phyloP scores from a whole-genome alignment of 2,329 filamentous ascomycete genomes.

The Rugonectria rugulosa region DNA sequence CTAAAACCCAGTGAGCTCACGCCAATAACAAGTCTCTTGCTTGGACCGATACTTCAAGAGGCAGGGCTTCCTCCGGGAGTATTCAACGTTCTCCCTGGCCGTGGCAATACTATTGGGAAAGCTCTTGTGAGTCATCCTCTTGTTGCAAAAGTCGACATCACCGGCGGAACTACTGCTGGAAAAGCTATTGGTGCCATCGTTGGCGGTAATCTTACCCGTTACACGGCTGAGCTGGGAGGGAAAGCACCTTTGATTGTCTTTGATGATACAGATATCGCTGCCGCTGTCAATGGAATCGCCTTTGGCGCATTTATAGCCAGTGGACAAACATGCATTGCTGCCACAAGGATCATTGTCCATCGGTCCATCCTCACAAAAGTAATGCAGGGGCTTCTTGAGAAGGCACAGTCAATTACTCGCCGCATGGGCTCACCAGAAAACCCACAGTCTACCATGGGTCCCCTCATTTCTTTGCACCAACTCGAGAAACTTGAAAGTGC shows the following conservation, averaged over 20 bases:
- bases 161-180: slow-evolving; percentile 76
- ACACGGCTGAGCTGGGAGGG: slow-evolving; percentile 75
- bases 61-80: slow-evolving; percentile 77
- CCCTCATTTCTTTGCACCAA: slow-evolving; percentile 67
- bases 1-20: slow-evolving; percentile 70
- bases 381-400: slow-evolving; percentile 67
- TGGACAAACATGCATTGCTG: slow-evolving; percentile 70
- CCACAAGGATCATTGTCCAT: slow-evolving; percentile 78
- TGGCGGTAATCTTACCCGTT: slow-evolving; percentile 71
- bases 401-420: slow-evolving; percentile 62
- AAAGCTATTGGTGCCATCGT: slow-evolving; percentile 72
- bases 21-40: slow-evolving; percentile 66
- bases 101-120: slow-evolving; percentile 60
- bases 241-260: slow-evolving; percentile 76
- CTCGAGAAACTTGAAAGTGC: slow-evolving; percentile 74
- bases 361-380: slow-evolving; percentile 71
- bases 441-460: slow-evolving; percentile 67
- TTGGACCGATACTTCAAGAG: slow-evolving; percentile 66
- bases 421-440: slow-evolving; percentile 67
- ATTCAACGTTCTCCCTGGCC: slow-evolving; percentile 67
- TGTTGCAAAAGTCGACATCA: slow-evolving; percentile 75
- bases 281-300: slow-evolving; percentile 74
- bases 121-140: slow-evolving; percentile 60
- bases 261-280: slow-evolving; percentile 68
- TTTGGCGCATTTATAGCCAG: slow-evolving; percentile 64